Conservation (phyloP, 805 yeast genomes). For the Groenewaldozyma tartarivorans region DNA sequence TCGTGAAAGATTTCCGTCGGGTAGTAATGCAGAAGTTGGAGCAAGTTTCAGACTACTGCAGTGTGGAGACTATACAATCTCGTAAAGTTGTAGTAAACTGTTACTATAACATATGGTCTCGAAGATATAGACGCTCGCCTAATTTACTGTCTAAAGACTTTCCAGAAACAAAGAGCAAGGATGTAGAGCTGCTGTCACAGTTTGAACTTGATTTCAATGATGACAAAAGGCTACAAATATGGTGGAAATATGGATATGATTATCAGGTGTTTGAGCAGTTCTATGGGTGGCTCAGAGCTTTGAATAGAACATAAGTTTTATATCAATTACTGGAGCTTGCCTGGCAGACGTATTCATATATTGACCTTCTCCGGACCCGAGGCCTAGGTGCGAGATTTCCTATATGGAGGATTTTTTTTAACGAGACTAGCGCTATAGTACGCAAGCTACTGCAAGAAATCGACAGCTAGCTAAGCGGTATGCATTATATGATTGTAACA, state of each 20-base stretch:
- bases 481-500: too few species aligned
- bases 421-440: too few species aligned
- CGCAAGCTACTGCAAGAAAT: too few species aligned
- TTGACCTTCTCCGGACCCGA: too few species aligned
- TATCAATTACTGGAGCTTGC: too few species aligned
- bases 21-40: neutral
- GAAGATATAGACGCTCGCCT: conserved; percentile 12
- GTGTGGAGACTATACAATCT: neutral
- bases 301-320: too few species aligned
- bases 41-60: neutral
- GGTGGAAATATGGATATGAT: conserved; percentile 11
- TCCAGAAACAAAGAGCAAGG: neutral
- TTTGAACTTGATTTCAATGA: neutral
- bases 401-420: too few species aligned
- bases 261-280: conserved; percentile 11
- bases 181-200: neutral
- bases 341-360: too few species aligned
- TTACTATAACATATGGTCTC: conserved; percentile 13
- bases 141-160: neutral
- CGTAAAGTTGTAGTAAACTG: neutral
- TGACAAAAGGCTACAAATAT: neutral
- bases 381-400: too few species aligned
- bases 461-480: too few species aligned
- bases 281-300: neutral
- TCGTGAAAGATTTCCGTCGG: neutral